Percentiles rank a stretch among this genome's conserved stretches.
phyloP scores from a whole-genome alignment of 306 rosid genomes.

The Amphicarpaea edgeworthii region DNA sequence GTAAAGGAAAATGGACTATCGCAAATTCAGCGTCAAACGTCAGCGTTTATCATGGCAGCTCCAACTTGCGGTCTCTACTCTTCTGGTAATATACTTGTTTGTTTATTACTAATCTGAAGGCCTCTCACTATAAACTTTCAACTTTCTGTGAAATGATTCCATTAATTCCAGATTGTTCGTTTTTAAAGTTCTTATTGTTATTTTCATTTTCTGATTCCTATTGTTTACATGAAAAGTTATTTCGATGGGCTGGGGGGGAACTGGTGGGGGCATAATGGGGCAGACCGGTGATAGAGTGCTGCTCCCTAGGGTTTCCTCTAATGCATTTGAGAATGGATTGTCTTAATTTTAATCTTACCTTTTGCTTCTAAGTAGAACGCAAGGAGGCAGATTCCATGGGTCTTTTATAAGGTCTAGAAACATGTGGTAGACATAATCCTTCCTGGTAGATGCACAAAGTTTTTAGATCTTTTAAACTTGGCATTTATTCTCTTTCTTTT shows the following conservation, averaged over 20 bases:
- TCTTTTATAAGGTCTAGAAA: not conserved
- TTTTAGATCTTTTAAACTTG: not conserved
- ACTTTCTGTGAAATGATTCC: not conserved
- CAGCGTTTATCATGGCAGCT: slow-evolving; percentile 34
- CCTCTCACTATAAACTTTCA: not conserved
- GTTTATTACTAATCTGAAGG: not conserved
- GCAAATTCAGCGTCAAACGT: slow-evolving; percentile 37
- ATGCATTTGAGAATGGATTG: not conserved
- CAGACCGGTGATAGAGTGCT: slow-evolving; percentile 12
- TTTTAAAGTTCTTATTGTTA: not conserved
- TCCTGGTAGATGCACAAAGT: not conserved
- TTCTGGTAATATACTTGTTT: slow-evolving; percentile 46
- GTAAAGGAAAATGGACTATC: slow-evolving; percentile 35
- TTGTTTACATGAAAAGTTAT: not conserved
- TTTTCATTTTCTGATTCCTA: not conserved
- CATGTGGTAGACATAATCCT: not conserved
- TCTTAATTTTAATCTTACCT: not conserved
- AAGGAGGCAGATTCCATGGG: not conserved
- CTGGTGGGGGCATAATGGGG: not conserved
- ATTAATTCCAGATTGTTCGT: not conserved
- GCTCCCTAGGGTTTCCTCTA: slow-evolving; percentile 7
- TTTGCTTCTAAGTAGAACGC: not conserved
- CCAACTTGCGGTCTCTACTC: slow-evolving; percentile 27
- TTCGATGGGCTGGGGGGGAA: not conserved
- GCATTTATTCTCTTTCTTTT: not conserved